Conservation (phyloP, 768 basidiomycete genomes). For the Pleurotus cornucopiae region DNA sequence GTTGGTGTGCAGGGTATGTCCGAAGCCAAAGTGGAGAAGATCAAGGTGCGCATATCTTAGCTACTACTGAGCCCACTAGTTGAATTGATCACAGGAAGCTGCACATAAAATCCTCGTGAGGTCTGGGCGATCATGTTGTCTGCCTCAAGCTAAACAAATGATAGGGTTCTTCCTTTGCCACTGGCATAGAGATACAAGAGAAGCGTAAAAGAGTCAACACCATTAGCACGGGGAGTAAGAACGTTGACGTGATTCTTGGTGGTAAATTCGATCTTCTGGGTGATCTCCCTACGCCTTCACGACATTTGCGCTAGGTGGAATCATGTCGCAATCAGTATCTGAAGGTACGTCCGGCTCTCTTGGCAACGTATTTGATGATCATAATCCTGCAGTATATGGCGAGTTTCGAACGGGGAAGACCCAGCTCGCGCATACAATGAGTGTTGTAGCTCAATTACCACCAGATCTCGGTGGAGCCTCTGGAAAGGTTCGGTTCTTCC, state of each 20-base stretch:
- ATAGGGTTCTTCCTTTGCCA: slow-evolving; percentile 88
- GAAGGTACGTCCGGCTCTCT: slow-evolving; percentile 51
- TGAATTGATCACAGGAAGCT: slow-evolving; percentile 61
- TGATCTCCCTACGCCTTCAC: not conserved
- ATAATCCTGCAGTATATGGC: slow-evolving; percentile 67
- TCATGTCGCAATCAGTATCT: slow-evolving; percentile 91
- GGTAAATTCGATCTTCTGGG: slow-evolving; percentile 41
- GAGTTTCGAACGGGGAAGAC: slow-evolving; percentile 97
- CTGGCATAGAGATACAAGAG: slow-evolving; percentile 88
- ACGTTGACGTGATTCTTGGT: slow-evolving; percentile 84
- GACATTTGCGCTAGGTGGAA: slow-evolving; percentile 52
- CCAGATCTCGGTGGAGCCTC: slow-evolving; percentile 86
- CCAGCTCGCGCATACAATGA: slow-evolving; percentile 93
- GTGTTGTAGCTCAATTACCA: slow-evolving; percentile 86
- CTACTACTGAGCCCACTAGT: not conserved
- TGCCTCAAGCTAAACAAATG: not conserved
- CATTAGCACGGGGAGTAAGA: slow-evolving; percentile 94
- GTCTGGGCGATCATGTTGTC: not conserved
- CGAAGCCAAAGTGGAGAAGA: slow-evolving; percentile 96
- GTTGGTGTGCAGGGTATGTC: slow-evolving; percentile 71
- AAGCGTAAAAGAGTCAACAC: slow-evolving; percentile 71
- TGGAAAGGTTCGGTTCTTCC: slow-evolving; percentile 57
- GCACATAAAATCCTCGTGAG: slow-evolving; percentile 80
- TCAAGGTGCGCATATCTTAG: slow-evolving; percentile 53
- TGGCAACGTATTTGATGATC: not conserved